Percentiles rank a stretch among this genome's conserved stretches.
Evolutionary conservation across 2,329 filamentous ascomycete genomes (phyloP).

Genomic region (Mariannaea sp.): DNA sequence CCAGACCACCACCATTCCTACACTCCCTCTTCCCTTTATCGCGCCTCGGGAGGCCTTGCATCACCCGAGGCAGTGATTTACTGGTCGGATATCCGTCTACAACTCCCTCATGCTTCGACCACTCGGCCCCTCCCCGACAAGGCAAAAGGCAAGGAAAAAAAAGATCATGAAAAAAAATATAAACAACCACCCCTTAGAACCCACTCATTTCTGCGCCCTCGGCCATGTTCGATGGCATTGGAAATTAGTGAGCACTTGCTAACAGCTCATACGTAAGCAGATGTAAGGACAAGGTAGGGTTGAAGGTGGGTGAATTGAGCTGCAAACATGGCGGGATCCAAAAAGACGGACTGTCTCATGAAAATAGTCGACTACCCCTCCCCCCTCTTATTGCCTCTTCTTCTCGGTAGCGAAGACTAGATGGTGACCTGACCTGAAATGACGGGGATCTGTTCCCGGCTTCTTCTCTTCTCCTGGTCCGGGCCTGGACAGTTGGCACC

Average conservation of each 20-base stretch:
- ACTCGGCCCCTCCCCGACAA: not conserved
- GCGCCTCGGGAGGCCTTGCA: too few species aligned
- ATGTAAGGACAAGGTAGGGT: constrained; percentile 19
- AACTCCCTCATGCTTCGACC: too few species aligned
- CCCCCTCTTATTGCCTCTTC: not conserved
- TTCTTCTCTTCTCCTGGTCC: not conserved
- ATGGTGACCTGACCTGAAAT: constrained; percentile 25
- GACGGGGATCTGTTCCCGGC: constrained; percentile 7
- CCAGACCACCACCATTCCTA: not conserved
- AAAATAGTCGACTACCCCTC: not conserved
- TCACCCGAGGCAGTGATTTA: too few species aligned
- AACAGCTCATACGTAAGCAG: constrained; percentile 11
- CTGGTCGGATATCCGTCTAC: not conserved
- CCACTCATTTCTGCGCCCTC: too few species aligned
- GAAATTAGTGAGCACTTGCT: constrained; percentile 10
- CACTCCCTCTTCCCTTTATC: too few species aligned
- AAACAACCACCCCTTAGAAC: too few species aligned
- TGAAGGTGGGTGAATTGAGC: constrained; percentile 13
- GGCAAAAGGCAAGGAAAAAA: too few species aligned
- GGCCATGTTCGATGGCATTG: constrained; percentile 3
- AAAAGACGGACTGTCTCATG: not conserved
- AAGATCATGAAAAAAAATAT: not conserved
- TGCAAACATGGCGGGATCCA: constrained; percentile 9
- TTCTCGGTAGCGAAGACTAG: constrained; percentile 3
- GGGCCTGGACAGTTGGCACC: not conserved